These are phyloP conservation scores for Gryganskiella cystojenkinii DNA, from an alignment of 192 early-diverging fungal species.

Conservation along the genomic window DNA sequence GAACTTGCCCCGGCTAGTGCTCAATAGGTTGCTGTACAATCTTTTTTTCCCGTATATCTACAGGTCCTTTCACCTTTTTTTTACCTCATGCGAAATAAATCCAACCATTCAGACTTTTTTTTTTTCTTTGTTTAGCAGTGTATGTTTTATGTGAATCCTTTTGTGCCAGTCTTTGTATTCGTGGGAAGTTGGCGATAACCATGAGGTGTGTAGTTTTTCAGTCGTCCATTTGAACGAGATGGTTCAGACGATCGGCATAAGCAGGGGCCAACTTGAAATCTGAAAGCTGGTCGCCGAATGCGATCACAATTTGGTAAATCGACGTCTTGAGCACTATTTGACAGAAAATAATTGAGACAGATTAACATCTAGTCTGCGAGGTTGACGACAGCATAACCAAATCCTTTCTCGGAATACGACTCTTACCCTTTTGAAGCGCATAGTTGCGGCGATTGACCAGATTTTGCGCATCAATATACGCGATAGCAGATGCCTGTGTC, in stretches of 20 bases:
- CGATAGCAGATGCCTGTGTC: constrained; percentile 6
- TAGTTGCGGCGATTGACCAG: constrained; percentile 19
- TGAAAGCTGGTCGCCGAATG: constrained; percentile 24
- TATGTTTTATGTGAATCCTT: neutral
- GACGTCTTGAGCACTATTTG: constrained; percentile 38
- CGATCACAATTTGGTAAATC: constrained; percentile 42
- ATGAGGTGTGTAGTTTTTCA: constrained; percentile 3
- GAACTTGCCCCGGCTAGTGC: constrained; percentile 2
- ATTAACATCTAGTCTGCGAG: too few species aligned
- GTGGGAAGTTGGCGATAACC: too few species aligned
- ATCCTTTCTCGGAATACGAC: neutral
- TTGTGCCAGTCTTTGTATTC: neutral
- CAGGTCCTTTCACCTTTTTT: too few species aligned
- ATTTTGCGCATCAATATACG: constrained; percentile 25
- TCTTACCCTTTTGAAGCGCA: constrained; percentile 23
- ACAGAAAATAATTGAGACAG: too few species aligned
- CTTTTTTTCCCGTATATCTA: too few species aligned
- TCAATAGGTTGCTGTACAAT: too few species aligned
- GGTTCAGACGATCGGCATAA: constrained; percentile 24
- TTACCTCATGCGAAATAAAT: too few species aligned
- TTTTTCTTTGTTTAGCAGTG: too few species aligned
- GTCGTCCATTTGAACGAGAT: constrained; percentile 38
- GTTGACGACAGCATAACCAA: neutral
- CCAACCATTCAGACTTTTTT: neutral
- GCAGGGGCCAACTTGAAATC: constrained; percentile 21